These are phyloP conservation scores for Combretum micranthum DNA, from an alignment of 345 rosid genomes.

Conservation along the genomic window DNA sequence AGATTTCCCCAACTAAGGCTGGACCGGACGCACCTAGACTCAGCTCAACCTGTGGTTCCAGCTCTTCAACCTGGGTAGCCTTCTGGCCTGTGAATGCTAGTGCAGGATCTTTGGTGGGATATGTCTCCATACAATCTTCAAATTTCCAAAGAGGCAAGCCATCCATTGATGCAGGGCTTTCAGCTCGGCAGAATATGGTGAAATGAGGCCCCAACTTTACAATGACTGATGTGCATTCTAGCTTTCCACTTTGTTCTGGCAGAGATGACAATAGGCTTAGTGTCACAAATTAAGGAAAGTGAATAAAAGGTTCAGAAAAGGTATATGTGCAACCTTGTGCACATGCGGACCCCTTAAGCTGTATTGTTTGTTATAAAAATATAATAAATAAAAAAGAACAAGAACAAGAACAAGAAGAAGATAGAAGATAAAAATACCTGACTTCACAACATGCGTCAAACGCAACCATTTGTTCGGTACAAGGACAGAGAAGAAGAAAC, in stretches of 20 bases:
- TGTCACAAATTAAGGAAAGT: background rate
- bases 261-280: slow-evolving; percentile 4
- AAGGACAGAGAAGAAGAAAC: slow-evolving; percentile 57
- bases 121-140: slow-evolving; percentile 70
- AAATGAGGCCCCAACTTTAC: slow-evolving; percentile 74
- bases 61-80: slow-evolving; percentile 88
- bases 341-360: background rate
- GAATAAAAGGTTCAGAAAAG: background rate
- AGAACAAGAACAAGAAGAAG: background rate
- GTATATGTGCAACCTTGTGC: background rate
- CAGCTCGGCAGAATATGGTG: slow-evolving; percentile 81
- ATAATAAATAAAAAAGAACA: background rate
- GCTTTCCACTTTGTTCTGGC: slow-evolving; percentile 92
- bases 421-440: slow-evolving; percentile 40
- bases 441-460: slow-evolving; percentile 61
- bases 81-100: slow-evolving; percentile 86
- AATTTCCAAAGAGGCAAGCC: slow-evolving; percentile 86
- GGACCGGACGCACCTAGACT: slow-evolving; percentile 69
- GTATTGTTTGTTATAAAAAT: too few species aligned
- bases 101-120: slow-evolving; percentile 84
- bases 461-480: slow-evolving; percentile 81
- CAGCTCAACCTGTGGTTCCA: slow-evolving; percentile 85
- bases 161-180: slow-evolving; percentile 96
- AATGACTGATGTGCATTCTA: slow-evolving; percentile 75
- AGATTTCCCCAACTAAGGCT: slow-evolving; percentile 85